Base-by-base conservation (phyloP, 306 rosid species). In the Rosa chinensis region DNA sequence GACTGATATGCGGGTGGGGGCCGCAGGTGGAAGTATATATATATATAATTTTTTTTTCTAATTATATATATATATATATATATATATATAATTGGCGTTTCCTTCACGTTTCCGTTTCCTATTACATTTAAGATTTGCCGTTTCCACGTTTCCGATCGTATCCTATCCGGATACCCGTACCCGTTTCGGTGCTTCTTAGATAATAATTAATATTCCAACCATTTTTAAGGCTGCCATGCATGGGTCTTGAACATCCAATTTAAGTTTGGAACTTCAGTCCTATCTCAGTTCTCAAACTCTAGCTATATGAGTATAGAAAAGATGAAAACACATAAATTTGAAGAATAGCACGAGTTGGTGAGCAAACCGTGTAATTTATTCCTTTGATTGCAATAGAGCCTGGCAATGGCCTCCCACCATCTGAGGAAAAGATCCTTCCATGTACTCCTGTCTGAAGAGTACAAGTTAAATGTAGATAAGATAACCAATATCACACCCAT, bases 351-450 rank as follows among this genome's bases (percentile, higher is more conserved):
- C 56, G 37, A 39, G 45, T 9, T 74, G 47, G 47, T 59, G 18
- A 75, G 49, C 70, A 56, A 91, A 92, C 99, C 28, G 87, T 84
- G 80, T 90, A 88, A 74, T 95, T 92, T 86, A 92, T 91, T 82
- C 97, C 98, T 25, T 74, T 53, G 73, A 95, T 82, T 18, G 86
- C 74, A 78, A 95, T 84, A 81, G 66, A 86, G 48, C 89, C 96
- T 6, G 88, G 96, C 66, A 92, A 73, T 14, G 99, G 96, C 80
- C 88, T 90, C 80, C 99, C 98, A 72, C 79, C 83, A 58, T 84
- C 90, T 45, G 98, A 89, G 83, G 98, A 91, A 84, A 86, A 90
- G 62, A 95, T 85, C 76, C 96, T 89, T 82, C 99, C 97, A 78
- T 91, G 97, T 80, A 95, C 90, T 82, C 98, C 98, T 45, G 90